Evolutionary conservation across 306 rosid species (phyloP), one percentile per base, ranked within the genome.

Genomic region (Trifolium dubium): DNA sequence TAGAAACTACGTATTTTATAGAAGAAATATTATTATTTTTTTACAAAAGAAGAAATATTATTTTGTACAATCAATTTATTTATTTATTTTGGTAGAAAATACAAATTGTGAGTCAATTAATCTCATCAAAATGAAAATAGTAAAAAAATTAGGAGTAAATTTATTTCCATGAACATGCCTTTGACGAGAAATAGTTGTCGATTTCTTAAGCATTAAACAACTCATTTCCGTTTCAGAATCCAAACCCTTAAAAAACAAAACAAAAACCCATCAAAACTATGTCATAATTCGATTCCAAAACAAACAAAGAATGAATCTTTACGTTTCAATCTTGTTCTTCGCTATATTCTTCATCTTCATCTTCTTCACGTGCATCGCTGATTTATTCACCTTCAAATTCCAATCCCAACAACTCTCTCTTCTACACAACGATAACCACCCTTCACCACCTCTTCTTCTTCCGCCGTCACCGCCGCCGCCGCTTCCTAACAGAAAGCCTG

Each of bases 371-470:
- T 56, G 7, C 63, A 28, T 30, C 62, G 34, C 18, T 3, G 5
- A 53, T 11, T 32, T 3, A 9, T 55, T 8, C 35, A 56, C 15
- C 4, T 11, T 39, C 17, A n/a, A n/a, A n/a, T n/a, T n/a, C n/a
- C 41, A 13, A 59, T 30, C 65, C 35, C 62, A 56, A 59, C 65
- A 31, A 60, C 65, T 60, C 41, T 59, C 65, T 3, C 40, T 59
- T 4, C 65, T 30, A 11, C 40, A 6, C 39, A 11, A 58, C 37
- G 5, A 1, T 5, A 30, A 6, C 65, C 40, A 6, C 65, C 40
- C 65, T 6, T 60, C 65, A 0, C 4, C 65, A 0, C 4, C 40
- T 31, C 62, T 28, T 3, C 8, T 10, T 56, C 34, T 56, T 28
- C 62, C 62, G 11, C 62, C 62, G 13, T 56, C 62, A 28, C 32